Base-by-base conservation (phyloP, 768 basidiomycete genomes). In the Suillus plorans region DNA sequence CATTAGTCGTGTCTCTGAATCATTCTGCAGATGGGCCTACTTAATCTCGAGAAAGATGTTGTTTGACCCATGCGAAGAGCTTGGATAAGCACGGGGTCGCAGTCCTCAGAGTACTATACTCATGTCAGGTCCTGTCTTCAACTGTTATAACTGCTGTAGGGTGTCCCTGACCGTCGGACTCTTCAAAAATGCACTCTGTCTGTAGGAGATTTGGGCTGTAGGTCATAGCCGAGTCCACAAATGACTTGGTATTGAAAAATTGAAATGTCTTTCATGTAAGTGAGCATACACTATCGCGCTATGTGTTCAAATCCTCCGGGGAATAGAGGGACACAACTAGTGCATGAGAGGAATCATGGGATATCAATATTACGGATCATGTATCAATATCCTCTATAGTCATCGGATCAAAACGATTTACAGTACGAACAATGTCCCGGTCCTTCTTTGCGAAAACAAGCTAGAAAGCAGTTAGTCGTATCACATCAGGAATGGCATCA, bases 391-490 rank as follows among this genome's bases (percentile, higher is more conserved):
- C 75, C 52, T 75, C 77, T 36, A 70, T 62, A 39, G 62, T 61
- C 62, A 64, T 65, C 16, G 71, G 66, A 50, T 81, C 75, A 63
- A 86, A 86, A 44, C 92, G 86, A 67, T 90, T 89, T 52, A 93
- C 92, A 13, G 94, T 94, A 66, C 91, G 86, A 63, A 95, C 89
- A 61, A 92, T 86, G 63, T 93, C 86, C 1, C 85, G 82, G 47
- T 87, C 93, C 75, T 91, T 93, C 16, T 89, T 85, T 58, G 91
- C 89, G 75, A 91, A 95, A 20, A 95, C 93, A 65, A 95, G 85
- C 93, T 95, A 18, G 66, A 63, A 64, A 47, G 37, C 62, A 55
- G 18, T 58, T 18, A 14, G 9, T 28, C 39, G 18, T 6, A 20
- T 63, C 42, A 68, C 25, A 16, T 60, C 53, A 68, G 49, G 8